Conservation (phyloP, 2,329 filamentous ascomycete genomes). For the Septoria petroselini region DNA sequence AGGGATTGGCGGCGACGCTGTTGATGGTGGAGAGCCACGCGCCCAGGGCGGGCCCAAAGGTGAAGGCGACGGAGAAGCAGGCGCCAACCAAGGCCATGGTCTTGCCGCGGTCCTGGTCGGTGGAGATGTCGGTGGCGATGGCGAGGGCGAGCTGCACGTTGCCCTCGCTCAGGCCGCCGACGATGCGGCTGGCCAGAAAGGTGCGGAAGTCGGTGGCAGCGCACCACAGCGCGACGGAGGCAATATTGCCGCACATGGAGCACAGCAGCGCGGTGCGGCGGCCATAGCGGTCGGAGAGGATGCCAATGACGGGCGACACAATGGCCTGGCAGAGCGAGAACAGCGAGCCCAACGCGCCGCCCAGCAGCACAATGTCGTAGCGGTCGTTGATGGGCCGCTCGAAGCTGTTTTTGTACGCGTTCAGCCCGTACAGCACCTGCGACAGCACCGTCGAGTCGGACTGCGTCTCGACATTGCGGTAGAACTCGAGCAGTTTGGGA, state of each 20-base stretch:
- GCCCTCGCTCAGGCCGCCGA: slow-evolving; percentile 91
- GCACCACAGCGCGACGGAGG: slow-evolving; percentile 93
- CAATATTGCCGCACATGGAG: slow-evolving; percentile 89
- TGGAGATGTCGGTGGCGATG: slow-evolving; percentile 93
- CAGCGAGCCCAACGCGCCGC: slow-evolving; percentile 86
- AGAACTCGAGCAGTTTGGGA: slow-evolving; percentile 92
- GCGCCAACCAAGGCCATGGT: slow-evolving; percentile 96
- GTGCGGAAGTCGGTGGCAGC: slow-evolving; percentile 90
- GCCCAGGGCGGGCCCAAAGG: slow-evolving; percentile 88
- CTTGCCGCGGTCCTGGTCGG: slow-evolving; percentile 75
- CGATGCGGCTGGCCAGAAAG: slow-evolving; percentile 86
- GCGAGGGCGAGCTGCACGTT: slow-evolving; percentile 95
- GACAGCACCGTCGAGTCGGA: slow-evolving; percentile 66
- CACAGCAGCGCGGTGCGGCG: slow-evolving; percentile 81
- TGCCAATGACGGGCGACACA: slow-evolving; percentile 86
- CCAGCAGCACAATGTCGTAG: slow-evolving; percentile 94
- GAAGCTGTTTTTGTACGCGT: slow-evolving; percentile 92
- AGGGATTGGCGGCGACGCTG: slow-evolving; percentile 81
- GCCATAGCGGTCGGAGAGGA: slow-evolving; percentile 82
- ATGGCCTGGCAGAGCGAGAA: slow-evolving; percentile 92
- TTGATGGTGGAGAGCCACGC: slow-evolving; percentile 78
- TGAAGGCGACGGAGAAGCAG: slow-evolving; percentile 96
- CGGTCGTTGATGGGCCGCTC: slow-evolving; percentile 87
- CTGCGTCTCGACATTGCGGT: slow-evolving; percentile 73
- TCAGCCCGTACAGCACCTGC: slow-evolving; percentile 75